Conservation (phyloP, 2,329 filamentous ascomycete species). For the Colletotrichum spaethianum region DNA sequence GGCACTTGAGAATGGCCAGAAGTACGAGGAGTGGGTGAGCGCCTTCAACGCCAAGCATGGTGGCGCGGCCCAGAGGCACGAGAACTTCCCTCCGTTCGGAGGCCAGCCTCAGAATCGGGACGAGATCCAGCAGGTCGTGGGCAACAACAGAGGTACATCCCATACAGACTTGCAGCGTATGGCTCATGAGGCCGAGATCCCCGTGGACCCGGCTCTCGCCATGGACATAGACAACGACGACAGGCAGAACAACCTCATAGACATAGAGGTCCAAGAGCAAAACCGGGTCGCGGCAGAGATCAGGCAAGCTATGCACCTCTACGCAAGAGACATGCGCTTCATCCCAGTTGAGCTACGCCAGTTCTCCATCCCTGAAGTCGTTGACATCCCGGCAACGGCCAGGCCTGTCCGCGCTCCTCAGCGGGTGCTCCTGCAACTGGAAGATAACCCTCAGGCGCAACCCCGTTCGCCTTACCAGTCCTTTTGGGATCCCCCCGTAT, state of each 20-base stretch:
- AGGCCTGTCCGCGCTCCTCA: conserved; percentile 8
- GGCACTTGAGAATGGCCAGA: conserved; percentile 9
- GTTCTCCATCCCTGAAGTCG: conserved; percentile 10
- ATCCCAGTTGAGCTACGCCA: conserved; percentile 31
- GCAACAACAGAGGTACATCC: background rate
- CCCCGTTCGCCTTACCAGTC: conserved; percentile 13
- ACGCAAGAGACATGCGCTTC: conserved; percentile 29
- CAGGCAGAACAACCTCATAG: too few species aligned
- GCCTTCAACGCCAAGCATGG: conserved; percentile 1
- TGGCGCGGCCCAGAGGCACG: background rate
- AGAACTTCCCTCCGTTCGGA: conserved; percentile 6
- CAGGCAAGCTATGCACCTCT: conserved; percentile 10
- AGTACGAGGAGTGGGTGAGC: conserved; percentile 20
- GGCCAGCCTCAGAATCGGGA: conserved; percentile 7
- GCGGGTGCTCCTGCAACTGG: conserved; percentile 25
- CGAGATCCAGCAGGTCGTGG: conserved; percentile 23
- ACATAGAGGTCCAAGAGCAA: conserved; percentile 7
- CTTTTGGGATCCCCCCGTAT: background rate
- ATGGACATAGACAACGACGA: background rate
- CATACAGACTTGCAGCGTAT: background rate
- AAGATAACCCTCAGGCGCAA: background rate
- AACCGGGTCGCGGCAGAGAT: conserved; percentile 2
- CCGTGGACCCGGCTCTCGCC: background rate
- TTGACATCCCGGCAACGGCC: conserved; percentile 2
- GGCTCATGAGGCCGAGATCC: background rate